phyloP scores from a whole-genome alignment of 139 green algal genomes.

The Asterochloris erici region DNA sequence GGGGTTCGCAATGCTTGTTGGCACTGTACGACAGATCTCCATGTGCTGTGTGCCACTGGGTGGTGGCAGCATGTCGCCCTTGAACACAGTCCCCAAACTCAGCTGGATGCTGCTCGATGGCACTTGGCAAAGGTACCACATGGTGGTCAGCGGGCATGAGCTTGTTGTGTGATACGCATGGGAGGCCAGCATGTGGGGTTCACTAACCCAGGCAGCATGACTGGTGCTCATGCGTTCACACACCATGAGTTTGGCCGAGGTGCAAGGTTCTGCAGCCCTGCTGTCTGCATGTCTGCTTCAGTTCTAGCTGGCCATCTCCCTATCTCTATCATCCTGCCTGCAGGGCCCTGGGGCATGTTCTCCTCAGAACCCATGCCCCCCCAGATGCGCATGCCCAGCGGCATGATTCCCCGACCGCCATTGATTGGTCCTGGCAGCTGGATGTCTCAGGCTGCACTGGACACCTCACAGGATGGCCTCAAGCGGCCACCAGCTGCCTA shows the following conservation, averaged over 20 bases:
- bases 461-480: slow-evolving; percentile 24
- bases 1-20: too few relatives aligned
- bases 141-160: too few relatives aligned
- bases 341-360: slow-evolving; percentile 1
- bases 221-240: background rate
- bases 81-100: too few relatives aligned
- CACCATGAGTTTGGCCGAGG: background rate
- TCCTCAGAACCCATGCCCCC: background rate
- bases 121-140: too few relatives aligned
- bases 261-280: background rate
- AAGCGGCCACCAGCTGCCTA: slow-evolving; percentile 21
- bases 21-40: too few relatives aligned
- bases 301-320: background rate
- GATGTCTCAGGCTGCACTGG: slow-evolving; percentile 12
- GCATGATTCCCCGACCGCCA: slow-evolving; percentile 2
- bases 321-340: background rate
- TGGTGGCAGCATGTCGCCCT: too few relatives aligned
- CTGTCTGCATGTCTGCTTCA: background rate
- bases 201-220: too few relatives aligned
- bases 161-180: too few relatives aligned
- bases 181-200: too few relatives aligned
- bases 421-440: slow-evolving; percentile 8
- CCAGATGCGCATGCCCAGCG: slow-evolving; percentile 11
- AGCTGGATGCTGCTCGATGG: too few relatives aligned
- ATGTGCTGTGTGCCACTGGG: too few relatives aligned